Base-by-base conservation (phyloP, 768 basidiomycete genomes). In the Termitomyces sp. region DNA sequence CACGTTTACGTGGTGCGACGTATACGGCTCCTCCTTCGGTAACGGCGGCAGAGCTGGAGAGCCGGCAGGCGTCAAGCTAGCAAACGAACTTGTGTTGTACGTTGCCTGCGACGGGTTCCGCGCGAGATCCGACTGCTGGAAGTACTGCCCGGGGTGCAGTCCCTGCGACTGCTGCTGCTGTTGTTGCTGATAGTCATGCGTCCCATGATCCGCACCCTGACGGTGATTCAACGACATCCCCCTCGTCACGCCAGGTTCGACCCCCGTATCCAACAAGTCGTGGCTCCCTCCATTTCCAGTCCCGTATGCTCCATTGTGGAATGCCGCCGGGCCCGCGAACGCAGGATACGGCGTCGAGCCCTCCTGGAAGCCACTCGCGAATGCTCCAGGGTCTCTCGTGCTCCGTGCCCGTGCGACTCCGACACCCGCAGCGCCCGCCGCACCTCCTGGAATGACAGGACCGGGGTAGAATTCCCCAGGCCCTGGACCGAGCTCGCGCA, bases 371-470 rank as follows among this genome's bases (percentile, higher is more conserved):
- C 65, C 73, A 12, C 64, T 63, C 2, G 68, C 71, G 26, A 71
- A 75, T n/a, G 60, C 65, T 3, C 67, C 67, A 5, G 58, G 60
- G 14, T 68, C 65, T 7, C 44, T 38, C 59, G 65, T 69, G 54
- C 75, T 76, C 46, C 76, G 62, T 11, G 75, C 75, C 7, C 76
- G 62, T 3, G 71, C 74, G 0, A 77, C 73, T 23, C 77, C 76
- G 31, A 78, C 75, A 1, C 77, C 76, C n/a, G 75, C 75, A 0
- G 71, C 72, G 1, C 73, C 73, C 0, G 70, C 63, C 0, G 52
- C 68, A 5, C 62, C 59, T 3, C 19, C 15, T 3, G 53, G 3
- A n/a, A 54, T 59, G 23, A 63, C 68, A 4, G 61, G 57, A 50
- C 71, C 68, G 55, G 70, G 69, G 43, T 66, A 72, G 3, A 75